Conservation (phyloP, 108 stramenopile genomes). For the Nitzschia putrida region DNA sequence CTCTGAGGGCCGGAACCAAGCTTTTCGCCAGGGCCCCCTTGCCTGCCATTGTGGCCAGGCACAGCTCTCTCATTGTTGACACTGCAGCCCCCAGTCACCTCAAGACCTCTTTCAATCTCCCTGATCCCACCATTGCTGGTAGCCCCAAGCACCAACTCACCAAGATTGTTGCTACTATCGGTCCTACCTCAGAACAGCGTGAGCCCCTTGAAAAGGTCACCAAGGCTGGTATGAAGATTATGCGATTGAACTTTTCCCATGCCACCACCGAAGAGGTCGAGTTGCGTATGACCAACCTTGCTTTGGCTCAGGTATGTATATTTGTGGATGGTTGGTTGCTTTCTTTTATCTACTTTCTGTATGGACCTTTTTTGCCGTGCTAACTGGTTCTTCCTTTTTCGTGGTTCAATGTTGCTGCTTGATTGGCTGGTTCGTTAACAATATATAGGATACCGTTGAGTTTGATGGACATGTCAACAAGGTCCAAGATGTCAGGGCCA, state of each 20-base stretch:
- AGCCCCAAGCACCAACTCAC: conserved; percentile 57
- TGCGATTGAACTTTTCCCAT: conserved; percentile 95
- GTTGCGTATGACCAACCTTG: conserved; percentile 83
- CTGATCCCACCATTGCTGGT: conserved; percentile 37
- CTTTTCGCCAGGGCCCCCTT: too few relatives aligned
- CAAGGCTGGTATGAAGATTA: conserved; percentile 83
- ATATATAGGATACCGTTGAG: conserved; percentile 31
- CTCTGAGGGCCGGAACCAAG: too few relatives aligned
- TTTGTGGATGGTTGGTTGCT: conserved; percentile 8
- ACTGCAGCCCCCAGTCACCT: background rate
- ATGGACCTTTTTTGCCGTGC: background rate
- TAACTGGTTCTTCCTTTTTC: background rate
- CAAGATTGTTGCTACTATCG: conserved; percentile 95
- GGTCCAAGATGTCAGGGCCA: conserved; percentile 71
- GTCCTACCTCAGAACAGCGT: conserved; percentile 88
- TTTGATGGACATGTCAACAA: conserved; percentile 21
- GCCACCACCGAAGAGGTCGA: conserved; percentile 95
- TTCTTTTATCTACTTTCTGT: conserved; percentile 7
- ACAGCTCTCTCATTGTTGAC: too few relatives aligned
- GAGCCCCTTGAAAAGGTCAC: conserved; percentile 77
- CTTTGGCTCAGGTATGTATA: conserved; percentile 50
- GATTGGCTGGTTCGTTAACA: too few relatives aligned
- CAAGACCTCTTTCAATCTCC: conserved; percentile 45
- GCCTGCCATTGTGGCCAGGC: too few relatives aligned
- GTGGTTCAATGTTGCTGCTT: too few relatives aligned